These are phyloP conservation scores for Backusella circina DNA, from an alignment of 192 early-diverging fungal species.

Conservation along the genomic window DNA sequence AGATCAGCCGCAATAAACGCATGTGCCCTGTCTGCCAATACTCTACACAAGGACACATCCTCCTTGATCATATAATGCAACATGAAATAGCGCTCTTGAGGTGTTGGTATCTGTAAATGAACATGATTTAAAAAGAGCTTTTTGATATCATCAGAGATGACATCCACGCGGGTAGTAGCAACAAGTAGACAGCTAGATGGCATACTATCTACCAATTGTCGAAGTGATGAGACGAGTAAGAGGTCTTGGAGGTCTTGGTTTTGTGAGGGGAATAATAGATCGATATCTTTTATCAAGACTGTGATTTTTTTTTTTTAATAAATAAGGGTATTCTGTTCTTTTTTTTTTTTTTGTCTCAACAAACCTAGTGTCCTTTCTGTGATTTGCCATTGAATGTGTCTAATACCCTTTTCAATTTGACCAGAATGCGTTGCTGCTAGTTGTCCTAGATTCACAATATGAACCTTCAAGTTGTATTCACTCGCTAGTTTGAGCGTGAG, in stretches of 20 bases:
- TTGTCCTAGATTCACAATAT: not conserved
- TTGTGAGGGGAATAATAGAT: constrained; percentile 42
- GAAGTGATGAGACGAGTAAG: not conserved
- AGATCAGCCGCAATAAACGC: constrained; percentile 57
- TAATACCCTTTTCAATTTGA: constrained; percentile 9
- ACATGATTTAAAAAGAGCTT: constrained; percentile 37
- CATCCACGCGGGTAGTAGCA: not conserved
- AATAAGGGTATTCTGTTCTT: not conserved
- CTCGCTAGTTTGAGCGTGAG: not conserved
- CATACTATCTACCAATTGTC: not conserved
- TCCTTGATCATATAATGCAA: constrained; percentile 18
- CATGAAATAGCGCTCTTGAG: constrained; percentile 41
- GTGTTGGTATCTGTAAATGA: constrained; percentile 49
- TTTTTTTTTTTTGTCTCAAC: not conserved
- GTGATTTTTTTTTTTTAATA: too few species aligned
- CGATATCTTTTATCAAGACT: constrained; percentile 53
- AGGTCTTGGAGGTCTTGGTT: constrained; percentile 4
- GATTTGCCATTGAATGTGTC: constrained; percentile 7
- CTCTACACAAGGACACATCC: constrained; percentile 4
- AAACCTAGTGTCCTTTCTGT: not conserved
- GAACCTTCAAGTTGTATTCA: not conserved
- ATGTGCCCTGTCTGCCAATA: constrained; percentile 43
- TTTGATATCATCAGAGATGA: not conserved
- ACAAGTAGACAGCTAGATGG: not conserved
- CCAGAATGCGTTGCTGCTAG: constrained; percentile 3